phyloP scores from a whole-genome alignment of 2,329 filamentous ascomycete species.

The Biscogniauxia sp. region DNA sequence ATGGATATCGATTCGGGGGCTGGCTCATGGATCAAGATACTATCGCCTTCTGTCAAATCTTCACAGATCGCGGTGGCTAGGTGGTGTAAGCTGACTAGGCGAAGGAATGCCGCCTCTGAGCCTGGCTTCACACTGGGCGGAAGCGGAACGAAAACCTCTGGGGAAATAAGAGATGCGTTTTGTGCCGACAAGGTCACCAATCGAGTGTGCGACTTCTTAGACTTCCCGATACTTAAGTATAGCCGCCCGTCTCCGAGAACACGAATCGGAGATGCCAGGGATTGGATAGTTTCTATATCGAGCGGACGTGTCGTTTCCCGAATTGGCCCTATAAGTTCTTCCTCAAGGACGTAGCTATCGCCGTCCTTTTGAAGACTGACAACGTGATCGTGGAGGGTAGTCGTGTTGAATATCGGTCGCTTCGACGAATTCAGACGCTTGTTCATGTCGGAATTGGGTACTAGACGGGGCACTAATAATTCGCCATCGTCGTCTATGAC shows the following conservation, averaged over 20 bases:
- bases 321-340: not conserved
- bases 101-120: not conserved
- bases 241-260: not conserved
- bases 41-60: not conserved
- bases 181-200: not conserved
- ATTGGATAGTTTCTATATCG: not conserved
- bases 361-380: not conserved
- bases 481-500: not conserved
- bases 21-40: not conserved
- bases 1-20: not conserved
- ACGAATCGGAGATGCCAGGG: not conserved
- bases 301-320: not conserved
- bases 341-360: not conserved
- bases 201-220: not conserved
- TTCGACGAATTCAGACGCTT: not conserved
- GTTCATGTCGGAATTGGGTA: not conserved
- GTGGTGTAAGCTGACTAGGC: not conserved
- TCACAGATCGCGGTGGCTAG: not conserved
- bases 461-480: not conserved
- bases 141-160: not conserved
- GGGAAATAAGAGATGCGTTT: not conserved
- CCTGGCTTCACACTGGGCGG: not conserved
- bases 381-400: not conserved
- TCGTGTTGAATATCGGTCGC: not conserved
- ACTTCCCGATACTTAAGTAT: not conserved